Conservation (phyloP, 306 rosid species). For the Quercus berberidifolia region DNA sequence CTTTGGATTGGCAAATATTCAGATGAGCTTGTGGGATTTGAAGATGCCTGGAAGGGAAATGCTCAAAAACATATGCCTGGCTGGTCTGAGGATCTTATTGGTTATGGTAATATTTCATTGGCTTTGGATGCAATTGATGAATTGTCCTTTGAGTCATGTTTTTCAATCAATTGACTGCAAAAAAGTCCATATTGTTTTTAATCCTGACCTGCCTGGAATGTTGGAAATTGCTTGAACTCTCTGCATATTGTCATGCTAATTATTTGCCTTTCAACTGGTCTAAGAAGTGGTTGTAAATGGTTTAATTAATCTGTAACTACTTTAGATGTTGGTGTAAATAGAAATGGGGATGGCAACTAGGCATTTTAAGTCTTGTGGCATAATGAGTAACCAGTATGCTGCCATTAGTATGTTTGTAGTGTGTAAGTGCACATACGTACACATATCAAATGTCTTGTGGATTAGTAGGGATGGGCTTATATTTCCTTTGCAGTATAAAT, state of each 20-base stretch:
- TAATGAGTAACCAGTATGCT: not conserved
- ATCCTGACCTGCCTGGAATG: not conserved
- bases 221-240: not conserved
- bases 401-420: not conserved
- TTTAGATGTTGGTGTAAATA: not conserved
- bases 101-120: not conserved
- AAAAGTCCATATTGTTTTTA: not conserved
- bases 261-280: not conserved
- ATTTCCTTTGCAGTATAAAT: not conserved
- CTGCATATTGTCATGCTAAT: not conserved
- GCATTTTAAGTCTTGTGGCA: not conserved
- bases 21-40: slow-evolving; percentile 74
- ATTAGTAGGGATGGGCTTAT: not conserved
- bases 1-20: slow-evolving; percentile 20
- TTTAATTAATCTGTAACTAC: not conserved
- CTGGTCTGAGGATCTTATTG: slow-evolving; percentile 30
- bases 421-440: not conserved
- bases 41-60: slow-evolving; percentile 69
- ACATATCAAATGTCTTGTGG: not conserved
- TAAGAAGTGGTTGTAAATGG: not conserved
- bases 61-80: slow-evolving; percentile 62
- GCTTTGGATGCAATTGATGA: not conserved
- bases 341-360: not conserved
- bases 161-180: too few relatives aligned
- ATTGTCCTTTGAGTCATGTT: too few relatives aligned